phyloP scores from a whole-genome alignment of 176 grass and related monocot genomes.

The Ampelocalamus luodianensis region DNA sequence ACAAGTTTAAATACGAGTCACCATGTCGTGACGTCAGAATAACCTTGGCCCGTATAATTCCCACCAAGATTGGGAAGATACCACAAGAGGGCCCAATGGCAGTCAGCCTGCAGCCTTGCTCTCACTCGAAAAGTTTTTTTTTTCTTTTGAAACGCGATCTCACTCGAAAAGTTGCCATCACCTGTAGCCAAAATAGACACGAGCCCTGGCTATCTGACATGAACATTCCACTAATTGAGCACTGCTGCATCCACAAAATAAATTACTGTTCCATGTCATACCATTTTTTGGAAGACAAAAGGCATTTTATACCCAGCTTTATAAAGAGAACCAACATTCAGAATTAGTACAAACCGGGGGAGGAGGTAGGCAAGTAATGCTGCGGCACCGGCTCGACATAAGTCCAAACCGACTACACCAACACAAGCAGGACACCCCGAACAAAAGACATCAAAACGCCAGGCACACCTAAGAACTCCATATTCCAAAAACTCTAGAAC shows the following conservation, averaged over 20 bases:
- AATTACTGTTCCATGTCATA: background rate
- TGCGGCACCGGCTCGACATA: too few species aligned
- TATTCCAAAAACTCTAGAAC: too few species aligned
- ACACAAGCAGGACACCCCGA: too few species aligned
- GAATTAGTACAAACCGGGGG: too few species aligned
- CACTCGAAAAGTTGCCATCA: background rate
- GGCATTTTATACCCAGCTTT: background rate
- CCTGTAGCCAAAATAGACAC: conserved; percentile 8
- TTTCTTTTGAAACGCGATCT: too few species aligned
- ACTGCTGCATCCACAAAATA: background rate
- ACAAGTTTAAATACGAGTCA: background rate
- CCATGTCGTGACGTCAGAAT: background rate
- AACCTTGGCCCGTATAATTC: background rate
- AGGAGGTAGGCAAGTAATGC: too few species aligned
- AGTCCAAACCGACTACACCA: too few species aligned
- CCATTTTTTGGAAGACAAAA: background rate
- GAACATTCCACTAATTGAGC: background rate
- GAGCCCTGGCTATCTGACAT: background rate
- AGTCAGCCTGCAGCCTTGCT: background rate
- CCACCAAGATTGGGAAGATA: background rate
- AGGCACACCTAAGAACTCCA: too few species aligned
- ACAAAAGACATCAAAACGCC: too few species aligned
- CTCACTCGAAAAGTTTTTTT: background rate
- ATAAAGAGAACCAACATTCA: background rate
- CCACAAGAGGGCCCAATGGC: background rate